A percentile compares a stretch with the other conserved stretches of the same genome.
Evolutionary conservation across 2,329 filamentous ascomycete genomes (phyloP).

Genomic region (Claviceps quebecensis): DNA sequence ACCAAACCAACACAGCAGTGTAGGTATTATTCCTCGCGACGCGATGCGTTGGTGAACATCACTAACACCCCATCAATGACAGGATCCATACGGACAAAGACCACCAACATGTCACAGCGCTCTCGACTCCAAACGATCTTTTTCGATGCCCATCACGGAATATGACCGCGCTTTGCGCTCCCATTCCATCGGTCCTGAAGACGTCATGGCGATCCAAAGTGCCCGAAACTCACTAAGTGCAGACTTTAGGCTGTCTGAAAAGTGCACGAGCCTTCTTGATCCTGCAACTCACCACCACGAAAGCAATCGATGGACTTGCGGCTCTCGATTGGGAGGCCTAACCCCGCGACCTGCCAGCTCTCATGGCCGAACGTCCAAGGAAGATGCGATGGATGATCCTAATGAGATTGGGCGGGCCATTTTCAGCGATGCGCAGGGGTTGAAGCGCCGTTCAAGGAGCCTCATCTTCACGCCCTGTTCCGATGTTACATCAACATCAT

Average conservation of each 20-base stretch:
- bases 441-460: slow-evolving; percentile 44
- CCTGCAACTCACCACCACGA: slow-evolving; percentile 10
- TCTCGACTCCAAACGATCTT: slow-evolving; percentile 37
- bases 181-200: slow-evolving; percentile 44
- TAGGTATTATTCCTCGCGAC: slow-evolving; percentile 19
- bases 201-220: slow-evolving; percentile 38
- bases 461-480: slow-evolving; percentile 38
- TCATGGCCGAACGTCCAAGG: slow-evolving; percentile 32
- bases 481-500: slow-evolving; percentile 8
- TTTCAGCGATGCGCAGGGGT: slow-evolving; percentile 36
- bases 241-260: slow-evolving; percentile 24
- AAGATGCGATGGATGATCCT: slow-evolving; percentile 27
- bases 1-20: slow-evolving; percentile 31
- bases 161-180: slow-evolving; percentile 46
- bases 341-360: slow-evolving; percentile 48
- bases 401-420: slow-evolving; percentile 49
- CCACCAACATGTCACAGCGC: slow-evolving; percentile 15
- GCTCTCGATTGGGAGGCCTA: slow-evolving; percentile 36
- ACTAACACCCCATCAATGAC: slow-evolving; percentile 2
- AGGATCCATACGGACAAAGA: slow-evolving; percentile 24
- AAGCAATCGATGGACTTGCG: slow-evolving; percentile 15
- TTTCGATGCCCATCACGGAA: slow-evolving; percentile 45
- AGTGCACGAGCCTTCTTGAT: neutral
- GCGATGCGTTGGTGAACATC: neutral
- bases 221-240: slow-evolving; percentile 38